Base-by-base conservation (phyloP, 345 rosid species). In the Citrus australasica region DNA sequence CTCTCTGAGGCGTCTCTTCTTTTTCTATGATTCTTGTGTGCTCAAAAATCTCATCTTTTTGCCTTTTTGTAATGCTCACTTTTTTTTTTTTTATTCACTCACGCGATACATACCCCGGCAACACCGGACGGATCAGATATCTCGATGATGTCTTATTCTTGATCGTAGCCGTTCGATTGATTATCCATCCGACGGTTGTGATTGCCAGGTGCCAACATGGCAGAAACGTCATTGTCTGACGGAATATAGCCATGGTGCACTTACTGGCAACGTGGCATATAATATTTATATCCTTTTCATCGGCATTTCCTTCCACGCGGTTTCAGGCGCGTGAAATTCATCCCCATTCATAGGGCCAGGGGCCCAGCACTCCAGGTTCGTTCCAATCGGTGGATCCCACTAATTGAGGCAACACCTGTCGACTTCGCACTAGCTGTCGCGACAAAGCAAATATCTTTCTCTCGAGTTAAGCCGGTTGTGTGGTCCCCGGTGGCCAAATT, bases 171-270 rank as follows among this genome's bases (percentile, higher is more conserved):
- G 76, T 79, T 74, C n/a, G 83, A 68, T 83, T 3, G 2, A 5
- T 4, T 0, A 1, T 68, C 0, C 7, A 24, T 78, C 81, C 7
- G 63, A 87, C 85, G 82, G 83, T 19, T 30, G 28, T 21, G 71
- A 61, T 79, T 83, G 79, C 46, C 37, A 46, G 25, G 19, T 78
- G 90, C 88, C 89, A 80, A 73, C 86, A 55, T 86, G 91, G 87
- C 87, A 81, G 83, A 84, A 71, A 80, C 82, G 84, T 89, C 91
- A 69, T 56, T 83, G 78, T 88, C 88, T 24, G 13, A 75, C 60
- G 85, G 84, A 86, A 82, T 82, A 85, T 75, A 76, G 80, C 82
- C 69, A 76, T 64, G 79, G 78, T 81, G 76, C 81, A 63, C 79
- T 67, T 70, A 77, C 64, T 74, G 35, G 82, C 85, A 87, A 84